Base-by-base conservation (phyloP, 768 basidiomycete genomes). In the Trametes gibbosa region DNA sequence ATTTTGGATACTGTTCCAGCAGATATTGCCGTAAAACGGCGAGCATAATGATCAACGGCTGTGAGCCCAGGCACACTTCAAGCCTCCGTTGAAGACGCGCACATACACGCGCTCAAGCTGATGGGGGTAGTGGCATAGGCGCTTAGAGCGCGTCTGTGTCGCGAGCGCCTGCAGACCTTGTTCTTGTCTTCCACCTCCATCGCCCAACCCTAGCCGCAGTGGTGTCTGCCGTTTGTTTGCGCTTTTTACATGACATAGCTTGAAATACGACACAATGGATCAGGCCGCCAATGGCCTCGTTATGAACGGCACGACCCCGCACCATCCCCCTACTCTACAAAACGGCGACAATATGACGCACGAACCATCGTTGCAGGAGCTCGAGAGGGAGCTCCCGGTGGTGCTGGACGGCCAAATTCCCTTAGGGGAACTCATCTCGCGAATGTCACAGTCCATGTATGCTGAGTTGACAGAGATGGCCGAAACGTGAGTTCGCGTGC, bases 401-500 rank as follows among this genome's bases (percentile, higher is more conserved):
- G 88, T 92, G 27, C 70, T 78, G 40, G 85, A 91, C 66, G 90
- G 85, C 16, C 90, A 94, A 68, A 77, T 93, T 14, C 79, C 82
- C 0, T 75, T 96, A 9, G 82, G 84, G 19, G 87, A 91, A 45
- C 69, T 95, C 40, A 77, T 95, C 37, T 89, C 90, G 40, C 82
- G 90, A 56, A 81, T 92, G 40, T 79, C 84, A 65, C 90, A 92
- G 68, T 80, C 86, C 40, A 86, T 92, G 66, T 95, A 91, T 72
- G 84, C 89, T 23, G 90, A 95, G 68, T 74, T 95, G 39, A 84
- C 84, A 1, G 92, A 92, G 71, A 75, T 91, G 67, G 84, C 89
- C 37, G 94, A 96, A 78, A 92, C 90, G 91, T 95, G 72, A 71
- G 88, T 71, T 14, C 21, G 68, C 29, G 47, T 16, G 47, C 23